Evolutionary conservation across 1,139 yeast species (phyloP).

Genomic region (Geotrichum fermentans): DNA sequence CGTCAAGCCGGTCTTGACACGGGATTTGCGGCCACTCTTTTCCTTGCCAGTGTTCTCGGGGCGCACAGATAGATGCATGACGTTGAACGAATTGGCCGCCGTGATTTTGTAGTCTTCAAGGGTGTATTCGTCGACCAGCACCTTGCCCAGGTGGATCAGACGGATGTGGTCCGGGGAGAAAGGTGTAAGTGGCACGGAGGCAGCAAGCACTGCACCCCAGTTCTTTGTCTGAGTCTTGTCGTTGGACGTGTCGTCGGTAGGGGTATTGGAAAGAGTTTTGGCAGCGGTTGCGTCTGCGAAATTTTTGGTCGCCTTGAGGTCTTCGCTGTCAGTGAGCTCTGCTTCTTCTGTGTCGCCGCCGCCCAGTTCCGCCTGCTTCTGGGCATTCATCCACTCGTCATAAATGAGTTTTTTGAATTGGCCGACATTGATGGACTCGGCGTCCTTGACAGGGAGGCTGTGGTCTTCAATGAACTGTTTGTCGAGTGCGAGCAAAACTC

Average conservation of each 20-base stretch:
- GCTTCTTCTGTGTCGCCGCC: background rate
- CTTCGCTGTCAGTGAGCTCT: conserved; percentile 24
- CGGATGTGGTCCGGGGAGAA: conserved; percentile 25
- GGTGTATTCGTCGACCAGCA: conserved; percentile 31
- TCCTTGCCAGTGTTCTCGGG: conserved; percentile 26
- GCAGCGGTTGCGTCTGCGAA: background rate
- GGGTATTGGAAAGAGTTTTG: too few species aligned
- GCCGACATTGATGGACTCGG: conserved; percentile 25
- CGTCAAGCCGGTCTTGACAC: background rate
- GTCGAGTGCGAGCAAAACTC: conserved; percentile 26
- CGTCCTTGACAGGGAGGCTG: conserved; percentile 23
- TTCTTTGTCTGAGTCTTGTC: background rate
- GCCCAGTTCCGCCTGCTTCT: background rate
- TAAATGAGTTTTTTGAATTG: conserved; percentile 26
- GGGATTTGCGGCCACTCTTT: background rate
- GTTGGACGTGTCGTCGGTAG: background rate
- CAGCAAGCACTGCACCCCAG: conserved; percentile 31
- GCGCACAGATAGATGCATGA: conserved; percentile 32
- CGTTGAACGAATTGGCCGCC: conserved; percentile 25
- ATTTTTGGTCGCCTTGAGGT: background rate
- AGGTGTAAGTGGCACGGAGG: conserved; percentile 19
- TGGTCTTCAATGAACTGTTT: conserved; percentile 24
- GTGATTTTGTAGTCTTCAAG: conserved; percentile 26
- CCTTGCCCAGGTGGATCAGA: conserved; percentile 33
- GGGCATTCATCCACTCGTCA: conserved; percentile 15